Evolutionary conservation across 495 filamentous ascomycete species (phyloP), one percentile per base, ranked within the genome.

Genomic region (Aspergillus wentii): DNA sequence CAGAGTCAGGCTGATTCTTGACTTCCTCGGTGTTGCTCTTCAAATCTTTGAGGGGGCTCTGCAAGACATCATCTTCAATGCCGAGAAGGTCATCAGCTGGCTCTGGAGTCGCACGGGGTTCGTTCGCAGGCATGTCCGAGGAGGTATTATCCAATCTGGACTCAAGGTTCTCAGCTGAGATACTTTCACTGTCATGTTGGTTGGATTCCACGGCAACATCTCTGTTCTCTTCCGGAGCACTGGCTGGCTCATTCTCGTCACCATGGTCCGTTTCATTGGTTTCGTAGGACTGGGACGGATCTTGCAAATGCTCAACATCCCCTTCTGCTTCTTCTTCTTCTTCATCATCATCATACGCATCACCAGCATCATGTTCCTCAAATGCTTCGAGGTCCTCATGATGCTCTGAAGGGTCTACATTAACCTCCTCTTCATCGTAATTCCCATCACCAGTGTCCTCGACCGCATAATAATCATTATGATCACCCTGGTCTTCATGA

Each of bases 81-180:
- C 43, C 59, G 34, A 66, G 46, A 19, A 62, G 37, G 38, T 64
- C 51, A 51, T 63, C 43, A 31, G 49, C 49, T 17, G 51, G 49
- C 9, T 58, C 49, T 17, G 48, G 44, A 10, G 49, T 42, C 30
- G 39, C 38, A 23, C 49, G 26, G 17, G 30, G 37, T 5, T 45
- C 46, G 20, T 23, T 43, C 6, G 23, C 35, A 27, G 43, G n/a
- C 22, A 37, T 19, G 16, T 48, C 40, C 17, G 43, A 31, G 5
- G 38, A 33, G 10, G 17, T 32, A 31, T 33, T 37, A 10, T 56
- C 39, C 30, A 52, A 34, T 1, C 40, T 45, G 1, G 45, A 33
- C 15, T 52, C 48, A 7, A 41, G 21, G 26, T 57, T 34, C 19
- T 49, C 27, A 25, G 45, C 19, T 7, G 20, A 25, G 10, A 42